phyloP scores from a whole-genome alignment of 305 asterid genomes.

The Solanum aculeatissimum region DNA sequence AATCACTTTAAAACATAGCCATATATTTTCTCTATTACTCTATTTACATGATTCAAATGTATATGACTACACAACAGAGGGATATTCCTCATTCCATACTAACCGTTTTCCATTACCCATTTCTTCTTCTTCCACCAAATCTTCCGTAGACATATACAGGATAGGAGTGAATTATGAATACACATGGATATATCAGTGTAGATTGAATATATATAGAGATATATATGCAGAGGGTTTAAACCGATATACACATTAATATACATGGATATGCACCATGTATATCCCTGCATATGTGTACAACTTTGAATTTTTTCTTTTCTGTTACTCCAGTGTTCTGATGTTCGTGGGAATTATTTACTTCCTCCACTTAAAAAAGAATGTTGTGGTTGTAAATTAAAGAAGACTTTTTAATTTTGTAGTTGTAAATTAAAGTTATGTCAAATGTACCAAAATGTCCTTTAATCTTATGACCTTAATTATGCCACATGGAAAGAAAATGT shows the following conservation, averaged over 20 bases:
- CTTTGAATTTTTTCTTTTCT: neutral
- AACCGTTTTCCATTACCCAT: neutral
- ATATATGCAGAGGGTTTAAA: neutral
- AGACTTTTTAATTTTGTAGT: too few relatives aligned
- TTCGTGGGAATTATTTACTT: too few relatives aligned
- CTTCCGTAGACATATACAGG: neutral
- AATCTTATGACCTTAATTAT: too few relatives aligned
- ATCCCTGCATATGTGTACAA: neutral
- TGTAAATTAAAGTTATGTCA: too few relatives aligned
- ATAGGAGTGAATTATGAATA: neutral
- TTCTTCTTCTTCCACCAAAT: neutral
- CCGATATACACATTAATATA: neutral
- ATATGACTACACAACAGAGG: neutral
- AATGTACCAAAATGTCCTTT: too few relatives aligned
- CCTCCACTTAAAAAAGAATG: too few relatives aligned
- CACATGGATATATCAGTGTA: neutral
- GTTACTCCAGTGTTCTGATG: neutral
- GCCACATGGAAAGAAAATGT: too few relatives aligned
- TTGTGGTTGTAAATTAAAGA: too few relatives aligned
- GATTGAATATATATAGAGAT: neutral
- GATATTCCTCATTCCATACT: neutral
- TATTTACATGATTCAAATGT: neutral
- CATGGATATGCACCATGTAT: neutral
- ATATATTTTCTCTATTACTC: neutral
- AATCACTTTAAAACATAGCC: neutral